Base-by-base conservation (phyloP, 2,329 filamentous ascomycete genomes). In the Ophiosphaerella narmari region DNA sequence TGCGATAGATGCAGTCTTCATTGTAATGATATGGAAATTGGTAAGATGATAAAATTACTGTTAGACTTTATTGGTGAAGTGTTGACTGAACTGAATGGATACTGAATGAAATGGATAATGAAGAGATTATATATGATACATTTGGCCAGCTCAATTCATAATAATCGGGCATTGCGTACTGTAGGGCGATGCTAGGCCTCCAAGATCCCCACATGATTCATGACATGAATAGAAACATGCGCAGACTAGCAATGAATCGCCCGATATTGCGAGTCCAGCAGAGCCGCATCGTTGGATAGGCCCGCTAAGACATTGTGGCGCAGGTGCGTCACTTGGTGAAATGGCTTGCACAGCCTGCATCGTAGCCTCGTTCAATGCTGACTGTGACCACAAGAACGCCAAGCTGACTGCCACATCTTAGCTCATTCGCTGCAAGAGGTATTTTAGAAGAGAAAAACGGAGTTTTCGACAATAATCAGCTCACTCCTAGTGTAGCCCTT, bases 1-100 rank as follows among this genome's bases (percentile, higher is more conserved):
- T 24, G 41, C n/a, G 34, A 48, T 11, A 16, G 43, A 39, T 21
- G 45, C 23, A 18, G 45, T 37, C 50, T 48, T 52, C 50, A 52
- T 52, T 40, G 14, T 52, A 37, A 40, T 39, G 26, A 16, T 16
- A 14, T 31, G 16, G 39, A 16, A 4, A 18, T 7, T 18, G 6
- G n/a, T 16, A 4, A 9, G 34, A 21, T 36, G 18, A 13, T n/a
- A n/a, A 29, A 16, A 11, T 21, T 29, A 31, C 23, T 7, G 14
- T 16, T 21, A 21, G 18, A 14, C 8, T 9, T 34, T 31, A 14
- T 12, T 16, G 23, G 26, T 32, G 24, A 16, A 16, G 24, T 24
- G 6, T 31, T 37, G 33, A 38, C 16, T 14, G 26, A 39, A 29
- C 26, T 29, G 7, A 29, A 29, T 29, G 26, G 14, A 44, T 35